Evolutionary conservation across 2,329 filamentous ascomycete genomes (phyloP), one percentile per base, ranked within the genome.

Genomic region (Colletotrichum eremochloae): DNA sequence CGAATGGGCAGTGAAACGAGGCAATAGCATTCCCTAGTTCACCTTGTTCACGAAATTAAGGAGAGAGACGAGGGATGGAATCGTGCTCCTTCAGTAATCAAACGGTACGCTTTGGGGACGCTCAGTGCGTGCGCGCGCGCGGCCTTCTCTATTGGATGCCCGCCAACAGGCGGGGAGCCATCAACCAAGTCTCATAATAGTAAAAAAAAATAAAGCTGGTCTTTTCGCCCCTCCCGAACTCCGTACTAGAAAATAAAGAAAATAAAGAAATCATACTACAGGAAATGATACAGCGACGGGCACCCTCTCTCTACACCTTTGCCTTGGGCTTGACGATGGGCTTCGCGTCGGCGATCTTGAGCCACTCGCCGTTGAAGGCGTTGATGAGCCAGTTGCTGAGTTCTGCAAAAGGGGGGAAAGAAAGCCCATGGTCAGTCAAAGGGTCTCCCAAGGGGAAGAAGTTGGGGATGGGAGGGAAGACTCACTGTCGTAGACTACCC

Each of bases 361-460:
- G 85, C 94, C 96, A 98, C 81, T 98, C 95, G 63, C 96, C 96
- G 76, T 98, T 98, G 81, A 99, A 99, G 1, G 96, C 96, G 80
- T 98, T 98, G 79, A 98, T 89, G 67, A 99, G 90, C 96, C 96
- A 99, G 80, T 94, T 95, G 70, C 87, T 91, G 42, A 97, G 82
- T 83, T 94, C 93, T 95, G 73, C 6, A 38, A 38, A 2, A n/a
- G 24, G 0, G 40, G 9, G 73, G 6, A 36, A 38, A 2, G 24
- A 20, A 1, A 40, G 15, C 33, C 2, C 29, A 38, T 33, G 56
- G 20, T 68, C 50, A 56, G 11, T 12, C 8, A 11, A 15, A 5
- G 9, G 12, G 3, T 42, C 29, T 33, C 46, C 12, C 9, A 24
- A 58, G 55, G 74, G 58, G 76, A 38, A 40, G 11, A 42, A 52